Conservation (phyloP, 495 filamentous ascomycete genomes). For the Penicillium diatomitis region DNA sequence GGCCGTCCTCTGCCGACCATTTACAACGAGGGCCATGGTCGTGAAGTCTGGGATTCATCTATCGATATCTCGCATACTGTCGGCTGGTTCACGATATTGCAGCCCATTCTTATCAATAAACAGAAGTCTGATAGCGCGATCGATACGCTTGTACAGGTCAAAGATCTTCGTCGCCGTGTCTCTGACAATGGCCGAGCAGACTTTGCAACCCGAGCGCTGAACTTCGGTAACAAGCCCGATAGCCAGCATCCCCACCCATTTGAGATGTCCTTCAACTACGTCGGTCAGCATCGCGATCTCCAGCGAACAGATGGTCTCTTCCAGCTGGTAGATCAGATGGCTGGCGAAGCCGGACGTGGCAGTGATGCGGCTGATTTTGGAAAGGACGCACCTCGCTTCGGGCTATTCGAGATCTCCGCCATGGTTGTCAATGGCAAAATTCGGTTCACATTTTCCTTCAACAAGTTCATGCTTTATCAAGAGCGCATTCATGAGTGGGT, state of each 20-base stretch:
- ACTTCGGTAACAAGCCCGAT: conserved; percentile 26
- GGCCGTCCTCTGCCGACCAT: conserved; percentile 48
- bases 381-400: conserved; percentile 47
- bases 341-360: conserved; percentile 35
- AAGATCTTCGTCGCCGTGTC: conserved; percentile 35
- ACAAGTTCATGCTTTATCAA: conserved; percentile 49
- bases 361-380: conserved; percentile 51
- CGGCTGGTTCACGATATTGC: conserved; percentile 54
- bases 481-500: conserved; percentile 51
- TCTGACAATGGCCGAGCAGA: conserved; percentile 42
- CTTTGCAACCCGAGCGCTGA: conserved; percentile 42
- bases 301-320: conserved; percentile 54
- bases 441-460: conserved; percentile 57
- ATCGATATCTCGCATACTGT: conserved; percentile 51
- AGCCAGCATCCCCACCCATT: conserved; percentile 47
- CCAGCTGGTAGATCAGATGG: conserved; percentile 44
- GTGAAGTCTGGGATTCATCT: conserved; percentile 40
- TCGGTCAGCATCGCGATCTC: conserved; percentile 54
- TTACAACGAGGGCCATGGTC: conserved; percentile 47
- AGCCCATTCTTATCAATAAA: conserved; percentile 31
- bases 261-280: conserved; percentile 65
- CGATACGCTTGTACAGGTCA: conserved; percentile 34
- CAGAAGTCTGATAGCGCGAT: conserved; percentile 21
- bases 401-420: conserved; percentile 56
- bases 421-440: conserved; percentile 50